Conservation (phyloP, 2,329 filamentous ascomycete genomes). For the Chaetomiaceae sp. region DNA sequence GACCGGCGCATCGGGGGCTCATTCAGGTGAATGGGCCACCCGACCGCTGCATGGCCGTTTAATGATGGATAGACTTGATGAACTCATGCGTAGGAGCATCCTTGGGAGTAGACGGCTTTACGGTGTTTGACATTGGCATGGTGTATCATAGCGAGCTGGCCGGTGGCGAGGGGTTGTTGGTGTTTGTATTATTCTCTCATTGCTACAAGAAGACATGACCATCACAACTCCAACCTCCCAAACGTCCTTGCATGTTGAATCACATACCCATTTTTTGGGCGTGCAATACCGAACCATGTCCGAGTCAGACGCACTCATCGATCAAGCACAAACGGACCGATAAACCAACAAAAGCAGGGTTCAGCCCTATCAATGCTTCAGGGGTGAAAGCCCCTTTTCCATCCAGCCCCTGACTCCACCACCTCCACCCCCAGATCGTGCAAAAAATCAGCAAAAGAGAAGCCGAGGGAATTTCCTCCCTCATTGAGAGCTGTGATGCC, state of each 20-base stretch:
- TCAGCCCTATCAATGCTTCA: too few relatives aligned
- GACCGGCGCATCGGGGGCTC: neutral
- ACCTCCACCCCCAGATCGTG: neutral
- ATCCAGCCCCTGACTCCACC: too few relatives aligned
- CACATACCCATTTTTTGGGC: too few relatives aligned
- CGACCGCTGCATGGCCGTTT: neutral
- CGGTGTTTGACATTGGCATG: neutral
- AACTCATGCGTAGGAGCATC: conserved; percentile 2
- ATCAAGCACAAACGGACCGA: too few relatives aligned
- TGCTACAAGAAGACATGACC: neutral
- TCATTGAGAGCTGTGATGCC: neutral
- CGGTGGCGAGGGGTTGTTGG: neutral
- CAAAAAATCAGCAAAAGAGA: conserved; percentile 2
- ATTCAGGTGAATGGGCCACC: conserved; percentile 7
- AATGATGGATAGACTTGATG: conserved; percentile 9
- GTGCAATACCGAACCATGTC: too few relatives aligned
- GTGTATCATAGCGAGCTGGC: neutral
- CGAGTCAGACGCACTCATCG: neutral
- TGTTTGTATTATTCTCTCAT: neutral
- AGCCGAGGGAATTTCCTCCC: neutral
- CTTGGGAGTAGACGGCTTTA: neutral
- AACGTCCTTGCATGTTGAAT: too few relatives aligned
- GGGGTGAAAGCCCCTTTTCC: too few relatives aligned
- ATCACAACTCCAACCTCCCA: neutral
- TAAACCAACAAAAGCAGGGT: neutral